Evolutionary conservation across 306 rosid genomes (phyloP).

Genomic region (Boehmeria nivea): DNA sequence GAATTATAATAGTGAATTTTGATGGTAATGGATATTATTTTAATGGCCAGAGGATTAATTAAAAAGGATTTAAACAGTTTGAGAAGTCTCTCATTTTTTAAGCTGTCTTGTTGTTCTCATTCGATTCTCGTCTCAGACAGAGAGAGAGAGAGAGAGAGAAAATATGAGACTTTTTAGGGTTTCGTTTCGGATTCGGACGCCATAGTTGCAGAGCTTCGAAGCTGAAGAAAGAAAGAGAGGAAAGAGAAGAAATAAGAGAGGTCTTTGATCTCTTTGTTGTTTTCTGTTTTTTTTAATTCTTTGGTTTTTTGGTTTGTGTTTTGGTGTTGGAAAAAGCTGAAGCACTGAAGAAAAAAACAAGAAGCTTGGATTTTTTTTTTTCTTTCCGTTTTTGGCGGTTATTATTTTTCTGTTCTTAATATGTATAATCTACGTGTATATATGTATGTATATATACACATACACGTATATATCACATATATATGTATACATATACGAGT

Average conservation of each 20-base stretch:
- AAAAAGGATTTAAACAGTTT: not conserved
- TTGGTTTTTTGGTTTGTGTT: conserved; percentile 4
- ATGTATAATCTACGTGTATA: not conserved
- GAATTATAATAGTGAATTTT: too few species aligned
- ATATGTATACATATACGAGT: not conserved
- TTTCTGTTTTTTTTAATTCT: too few species aligned
- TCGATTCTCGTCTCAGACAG: conserved; percentile 25
- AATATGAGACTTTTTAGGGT: conserved; percentile 25
- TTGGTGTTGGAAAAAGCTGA: conserved; percentile 31
- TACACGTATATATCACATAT: not conserved
- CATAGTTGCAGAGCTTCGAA: conserved; percentile 28
- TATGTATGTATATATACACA: not conserved
- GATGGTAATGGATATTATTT: too few species aligned
- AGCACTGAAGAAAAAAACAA: conserved; percentile 12
- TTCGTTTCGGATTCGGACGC: conserved; percentile 19
- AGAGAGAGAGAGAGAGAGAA: not conserved
- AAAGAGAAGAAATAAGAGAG: too few species aligned
- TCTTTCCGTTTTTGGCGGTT: not conserved
- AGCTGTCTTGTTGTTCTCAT: conserved; percentile 33
- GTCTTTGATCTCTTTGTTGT: not conserved
- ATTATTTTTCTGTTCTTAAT: not conserved
- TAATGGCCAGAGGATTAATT: too few species aligned
- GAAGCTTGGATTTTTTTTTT: conserved; percentile 14
- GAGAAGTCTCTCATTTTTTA: conserved; percentile 22
- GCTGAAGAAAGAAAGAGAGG: conserved; percentile 24